Evolutionary conservation across 257 asterid genomes (phyloP).

Genomic region (Salvia miltiorrhiza): DNA sequence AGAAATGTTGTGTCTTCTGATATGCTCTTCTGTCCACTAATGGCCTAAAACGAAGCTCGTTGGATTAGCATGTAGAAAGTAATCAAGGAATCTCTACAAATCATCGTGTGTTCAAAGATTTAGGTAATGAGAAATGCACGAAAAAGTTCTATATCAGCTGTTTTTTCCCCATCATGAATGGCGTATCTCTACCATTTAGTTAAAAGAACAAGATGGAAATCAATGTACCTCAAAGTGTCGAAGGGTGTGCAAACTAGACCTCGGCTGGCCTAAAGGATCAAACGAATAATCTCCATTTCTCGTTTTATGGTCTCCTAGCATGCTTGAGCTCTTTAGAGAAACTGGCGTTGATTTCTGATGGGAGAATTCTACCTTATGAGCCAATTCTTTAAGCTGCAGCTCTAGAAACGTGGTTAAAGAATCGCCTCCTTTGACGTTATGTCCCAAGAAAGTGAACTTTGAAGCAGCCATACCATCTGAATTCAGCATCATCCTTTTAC

Average conservation of each 20-base stretch:
- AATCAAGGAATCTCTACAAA: not conserved
- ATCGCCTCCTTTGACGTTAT: slow-evolving; percentile 52
- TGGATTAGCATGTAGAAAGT: not conserved
- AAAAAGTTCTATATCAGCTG: not conserved
- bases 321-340: slow-evolving; percentile 27
- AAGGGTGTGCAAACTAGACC: slow-evolving; percentile 29
- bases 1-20: slow-evolving; percentile 31
- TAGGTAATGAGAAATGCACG: not conserved
- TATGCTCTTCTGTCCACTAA: slow-evolving; percentile 30
- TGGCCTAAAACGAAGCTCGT: slow-evolving; percentile 31
- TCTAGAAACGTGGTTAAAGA: slow-evolving; percentile 66
- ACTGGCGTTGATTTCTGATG: slow-evolving; percentile 28
- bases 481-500: slow-evolving; percentile 37
- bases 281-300: slow-evolving; percentile 32
- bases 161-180: not conserved
- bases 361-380: slow-evolving; percentile 56
- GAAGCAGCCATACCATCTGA: slow-evolving; percentile 37
- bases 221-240: slow-evolving; percentile 39
- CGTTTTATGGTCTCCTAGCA: slow-evolving; percentile 24
- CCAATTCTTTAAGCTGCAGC: slow-evolving; percentile 68
- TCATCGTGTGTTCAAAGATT: not conserved
- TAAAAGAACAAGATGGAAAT: not conserved
- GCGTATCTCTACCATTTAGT: not conserved
- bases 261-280: slow-evolving; percentile 21
- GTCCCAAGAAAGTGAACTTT: slow-evolving; percentile 36